Conservation (phyloP, 164 flowering plant genomes). For the Buxus sempervirens region DNA sequence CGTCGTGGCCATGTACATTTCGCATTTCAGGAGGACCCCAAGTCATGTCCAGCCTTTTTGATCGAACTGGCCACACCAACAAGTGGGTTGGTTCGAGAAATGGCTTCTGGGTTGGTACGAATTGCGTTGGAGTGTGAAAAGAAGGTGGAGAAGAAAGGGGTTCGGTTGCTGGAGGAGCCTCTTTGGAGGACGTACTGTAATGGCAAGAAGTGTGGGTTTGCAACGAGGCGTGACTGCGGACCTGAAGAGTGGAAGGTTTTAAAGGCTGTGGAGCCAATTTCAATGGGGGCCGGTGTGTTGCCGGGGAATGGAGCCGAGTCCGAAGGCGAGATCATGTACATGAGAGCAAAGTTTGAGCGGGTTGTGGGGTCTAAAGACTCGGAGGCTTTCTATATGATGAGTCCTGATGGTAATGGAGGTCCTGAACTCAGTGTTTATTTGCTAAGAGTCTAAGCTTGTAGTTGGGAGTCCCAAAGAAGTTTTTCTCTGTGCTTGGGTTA, state of each 20-base stretch:
- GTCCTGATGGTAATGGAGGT: conserved; percentile 66
- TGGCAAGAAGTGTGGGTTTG: conserved; percentile 59
- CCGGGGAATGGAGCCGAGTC: conserved; percentile 30
- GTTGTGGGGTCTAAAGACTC: conserved; percentile 75
- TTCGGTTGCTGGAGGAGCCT: conserved; percentile 53
- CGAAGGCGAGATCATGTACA: conserved; percentile 71
- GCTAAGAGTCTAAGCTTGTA: conserved; percentile 47
- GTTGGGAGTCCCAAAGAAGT: no score
- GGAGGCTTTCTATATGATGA: conserved; percentile 85
- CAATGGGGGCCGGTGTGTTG: conserved; percentile 83
- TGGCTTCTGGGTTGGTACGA: conserved; percentile 95
- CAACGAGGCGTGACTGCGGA: conserved; percentile 44
- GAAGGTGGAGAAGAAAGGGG: conserved; percentile 39
- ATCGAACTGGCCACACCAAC: conserved; percentile 79
- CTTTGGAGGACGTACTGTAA: conserved; percentile 65
- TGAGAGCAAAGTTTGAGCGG: conserved; percentile 85
- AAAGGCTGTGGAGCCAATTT: conserved; percentile 67
- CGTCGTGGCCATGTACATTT: conserved; percentile 81
- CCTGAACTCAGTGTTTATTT: conserved; percentile 80
- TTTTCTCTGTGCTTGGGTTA: no score
- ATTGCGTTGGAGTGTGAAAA: conserved; percentile 86
- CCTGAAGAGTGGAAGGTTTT: conserved; percentile 40
- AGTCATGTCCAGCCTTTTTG: conserved; percentile 52
- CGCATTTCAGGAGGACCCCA: conserved; percentile 71
- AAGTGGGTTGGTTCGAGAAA: conserved; percentile 68